These are phyloP conservation scores for Torulaspora pretoriensis DNA, from an alignment of 1,139 yeast species.

Conservation along the genomic window DNA sequence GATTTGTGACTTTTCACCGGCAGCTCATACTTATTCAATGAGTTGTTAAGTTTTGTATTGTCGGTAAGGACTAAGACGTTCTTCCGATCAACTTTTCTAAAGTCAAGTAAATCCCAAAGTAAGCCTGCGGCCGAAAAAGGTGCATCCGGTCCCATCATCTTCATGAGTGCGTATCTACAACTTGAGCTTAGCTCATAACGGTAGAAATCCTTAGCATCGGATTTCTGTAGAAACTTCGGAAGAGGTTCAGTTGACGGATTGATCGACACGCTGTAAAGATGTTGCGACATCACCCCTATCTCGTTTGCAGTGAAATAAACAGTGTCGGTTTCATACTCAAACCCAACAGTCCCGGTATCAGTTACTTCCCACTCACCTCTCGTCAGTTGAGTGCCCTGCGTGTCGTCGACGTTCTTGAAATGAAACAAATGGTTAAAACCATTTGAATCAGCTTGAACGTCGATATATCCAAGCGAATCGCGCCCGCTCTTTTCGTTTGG, in stretches of 20 bases:
- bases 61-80: conserved; percentile 24
- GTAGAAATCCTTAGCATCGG: conserved; percentile 24
- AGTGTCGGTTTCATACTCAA: conserved; percentile 47
- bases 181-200: conserved; percentile 31
- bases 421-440: conserved; percentile 67
- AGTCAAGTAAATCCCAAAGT: conserved; percentile 22
- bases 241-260: conserved; percentile 7
- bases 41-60: conserved; percentile 35
- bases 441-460: conserved; percentile 56
- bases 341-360: conserved; percentile 50
- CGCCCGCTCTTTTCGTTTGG: conserved; percentile 40
- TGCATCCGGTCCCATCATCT: conserved; percentile 27
- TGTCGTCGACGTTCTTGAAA: conserved; percentile 48
- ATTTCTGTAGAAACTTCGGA: conserved; percentile 24
- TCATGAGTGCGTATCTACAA: conserved; percentile 31
- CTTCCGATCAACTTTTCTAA: conserved; percentile 13
- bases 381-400: conserved; percentile 50
- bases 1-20: conserved; percentile 55
- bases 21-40: conserved; percentile 41
- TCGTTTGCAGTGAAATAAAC: conserved; percentile 65
- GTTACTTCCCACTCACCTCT: conserved; percentile 67
- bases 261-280: conserved; percentile 47
- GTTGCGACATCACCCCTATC: conserved; percentile 53
- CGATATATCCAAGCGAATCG: conserved; percentile 59
- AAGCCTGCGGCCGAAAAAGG: conserved; percentile 31